Evolutionary conservation across 345 rosid species (phyloP), one percentile per base, ranked within the genome.

Genomic region (Excoecaria cochinchinensis): DNA sequence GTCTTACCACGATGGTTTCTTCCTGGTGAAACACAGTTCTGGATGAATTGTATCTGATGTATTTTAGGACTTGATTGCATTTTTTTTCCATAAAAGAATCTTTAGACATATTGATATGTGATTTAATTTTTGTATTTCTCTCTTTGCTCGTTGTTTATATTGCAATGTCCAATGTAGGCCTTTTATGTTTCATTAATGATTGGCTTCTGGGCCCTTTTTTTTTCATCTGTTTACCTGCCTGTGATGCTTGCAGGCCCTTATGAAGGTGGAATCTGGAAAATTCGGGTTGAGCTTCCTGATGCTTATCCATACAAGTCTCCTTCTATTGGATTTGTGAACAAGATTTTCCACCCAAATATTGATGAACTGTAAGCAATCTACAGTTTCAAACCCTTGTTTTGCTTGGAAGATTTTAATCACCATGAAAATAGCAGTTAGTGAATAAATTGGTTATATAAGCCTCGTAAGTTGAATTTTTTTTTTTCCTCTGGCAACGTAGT

Each of bases 281-380:
- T 90, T 22, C 87, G 86, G 67, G 94, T 88, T 48, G 91, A 90
- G 82, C 90, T 90, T 82, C 94, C 90, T 36, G 94, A 90, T 84
- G 90, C 92, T 52, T 90, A 90, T 82, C 92, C 94, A 59, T 88
- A 84, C 81, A 90, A 90, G 76, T 90, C 94, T 73, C 94, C 94
- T 73, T 87, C 92, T 59, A 79, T 90, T 66, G 92, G 94, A 24
- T 88, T 90, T 76, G 85, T 85, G 76, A 90, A 90, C 83, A 90
- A 90, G 89, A 90, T 90, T 77, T 90, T 82, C 78, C 92, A 90
- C 75, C 94, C 94, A 71, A 88, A 90, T 85, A 92, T 88, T 53
- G 94, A 90, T 79, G 94, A 90, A 81, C 76, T 85, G 92, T 90
- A 75, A 88, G 90, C 68, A 81, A 75, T 73, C 73, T 40, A 36